A percentile compares a stretch with the other conserved stretches of the same genome.
phyloP scores from a whole-genome alignment of 306 rosid species.

The Alnus rubra region DNA sequence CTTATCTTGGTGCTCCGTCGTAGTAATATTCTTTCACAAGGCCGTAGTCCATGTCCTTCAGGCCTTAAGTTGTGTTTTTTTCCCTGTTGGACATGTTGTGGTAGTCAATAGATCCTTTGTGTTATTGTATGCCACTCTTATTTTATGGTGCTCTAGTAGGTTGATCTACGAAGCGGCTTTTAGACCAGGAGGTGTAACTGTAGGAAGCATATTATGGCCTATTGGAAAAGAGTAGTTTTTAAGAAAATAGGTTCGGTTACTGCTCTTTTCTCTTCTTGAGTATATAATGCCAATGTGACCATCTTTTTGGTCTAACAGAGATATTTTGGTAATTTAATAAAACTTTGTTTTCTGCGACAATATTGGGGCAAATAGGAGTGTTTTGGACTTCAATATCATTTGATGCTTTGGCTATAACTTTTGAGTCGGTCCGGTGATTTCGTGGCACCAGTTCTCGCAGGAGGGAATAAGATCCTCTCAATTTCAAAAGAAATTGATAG shows the following conservation, averaged over 20 bases:
- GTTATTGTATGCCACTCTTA: not conserved
- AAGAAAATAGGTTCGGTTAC: not conserved
- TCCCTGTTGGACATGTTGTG: not conserved
- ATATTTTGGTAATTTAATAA: not conserved
- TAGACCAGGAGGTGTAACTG: not conserved
- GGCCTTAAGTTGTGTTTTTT: not conserved
- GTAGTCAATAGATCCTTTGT: too few species aligned
- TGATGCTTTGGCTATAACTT: not conserved
- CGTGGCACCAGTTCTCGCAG: too few species aligned
- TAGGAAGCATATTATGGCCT: not conserved
- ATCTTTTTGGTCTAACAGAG: not conserved
- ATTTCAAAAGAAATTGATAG: too few species aligned
- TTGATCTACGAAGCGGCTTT: not conserved
- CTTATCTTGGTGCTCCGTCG: conserved; percentile 97
- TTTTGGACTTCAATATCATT: not conserved
- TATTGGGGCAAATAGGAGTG: not conserved
- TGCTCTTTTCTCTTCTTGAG: not conserved
- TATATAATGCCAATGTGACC: not conserved
- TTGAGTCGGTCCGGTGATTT: too few species aligned
- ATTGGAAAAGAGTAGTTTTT: not conserved
- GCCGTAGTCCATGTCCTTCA: too few species aligned
- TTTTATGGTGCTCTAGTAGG: not conserved
- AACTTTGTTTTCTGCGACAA: not conserved
- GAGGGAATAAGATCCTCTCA: too few species aligned
- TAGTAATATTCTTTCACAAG: conserved; percentile 28